Evolutionary conservation across 257 asterid species (phyloP), one percentile per base, ranked within the genome.

Genomic region (Solanum sejunctum): DNA sequence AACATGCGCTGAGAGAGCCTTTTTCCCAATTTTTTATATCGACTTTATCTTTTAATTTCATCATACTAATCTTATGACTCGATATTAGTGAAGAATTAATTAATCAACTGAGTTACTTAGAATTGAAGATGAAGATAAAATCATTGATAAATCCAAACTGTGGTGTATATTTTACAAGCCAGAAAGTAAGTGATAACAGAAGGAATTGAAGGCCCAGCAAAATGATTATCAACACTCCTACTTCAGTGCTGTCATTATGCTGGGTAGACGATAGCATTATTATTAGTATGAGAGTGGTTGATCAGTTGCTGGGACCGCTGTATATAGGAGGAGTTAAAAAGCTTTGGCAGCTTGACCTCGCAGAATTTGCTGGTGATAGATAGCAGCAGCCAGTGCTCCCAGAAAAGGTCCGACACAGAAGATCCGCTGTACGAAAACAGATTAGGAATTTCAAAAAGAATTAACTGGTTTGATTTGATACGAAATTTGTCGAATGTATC

Each of bases 401-500:
- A 80, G 7, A 81, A 69, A 39, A n/a, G 87, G 87, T 26, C 87
- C 87, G 39, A 85, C 85, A 85, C 87, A 85, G 85, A 80, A 85
- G 49, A 85, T 80, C 87, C 87, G 81, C 87, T 85, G 2, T 17
- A 54, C 43, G 6, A 23, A 70, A 26, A 70, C 15, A 49, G 43
- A 75, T 47, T 7, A 73, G 41, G 13, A 8, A 73, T 28, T 28
- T 28, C 2, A 28, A 28, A 2, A 28, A 28, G 2, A 28, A 28
- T 28, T 28, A 1, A 2, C 32, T 28, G 2, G 32, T 28, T 28
- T 28, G 32, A 28, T 28, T 28, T 28, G 32, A 2, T 0, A 28
- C 2, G 0, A 28, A 28, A 0, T 28, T 28, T 28, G 2, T 28
- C 32, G 2, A 28, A 26, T 26, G 0, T 26, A 26, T 26, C 2